Evolutionary conservation across 352 stramenopile species (phyloP), one percentile per base, ranked within the genome.

Genomic region (Elongisporangium anandrum): DNA sequence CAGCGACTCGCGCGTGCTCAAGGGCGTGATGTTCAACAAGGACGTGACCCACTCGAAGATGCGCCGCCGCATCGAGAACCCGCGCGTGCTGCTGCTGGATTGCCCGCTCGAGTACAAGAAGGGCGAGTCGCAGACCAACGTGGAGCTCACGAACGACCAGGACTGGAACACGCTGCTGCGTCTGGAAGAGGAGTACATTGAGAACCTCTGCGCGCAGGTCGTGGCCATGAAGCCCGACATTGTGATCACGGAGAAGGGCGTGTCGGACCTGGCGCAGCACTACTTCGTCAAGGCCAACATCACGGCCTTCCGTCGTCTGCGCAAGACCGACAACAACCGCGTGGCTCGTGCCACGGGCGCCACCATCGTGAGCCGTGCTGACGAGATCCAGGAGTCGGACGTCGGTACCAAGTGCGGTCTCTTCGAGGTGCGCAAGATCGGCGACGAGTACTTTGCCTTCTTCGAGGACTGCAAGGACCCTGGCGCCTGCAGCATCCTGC

Each of bases 41-140:
- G 98, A 99, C 75, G 94, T 98, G 51, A 99, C 97, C 19, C 97
- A 99, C 87, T 97, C 96, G 48, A 99, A 99, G 83, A 99, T 99
- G 98, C 85, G 96, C 49, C 93, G 97, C 57, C 85, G 85, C 52
- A 99, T 99, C 73, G 95, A 99, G 72, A 99, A 99, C 79, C 98
- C 98, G 38, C 93, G 97, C 34, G 97, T 99, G 61, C 77, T 99
- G 21, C 82, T 99, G 54, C 72, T 99, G 1, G 98, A 99, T 77
- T 99, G 95, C 72, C 96, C 97, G 15, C 85, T 99, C 20, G 98
- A 99, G 82, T 99, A 99, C 87, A 99, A 99, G 91, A 99, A 99
- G 84, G 96, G 96, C 60, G 98, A 99, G 78, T 94, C 77, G 61
- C 85, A 96, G 73, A 97, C 97, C 20, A 99, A 98, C 75, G 92